These are phyloP conservation scores for Trichoderma asperelloides DNA, from an alignment of 495 filamentous ascomycete species.

Conservation along the genomic window DNA sequence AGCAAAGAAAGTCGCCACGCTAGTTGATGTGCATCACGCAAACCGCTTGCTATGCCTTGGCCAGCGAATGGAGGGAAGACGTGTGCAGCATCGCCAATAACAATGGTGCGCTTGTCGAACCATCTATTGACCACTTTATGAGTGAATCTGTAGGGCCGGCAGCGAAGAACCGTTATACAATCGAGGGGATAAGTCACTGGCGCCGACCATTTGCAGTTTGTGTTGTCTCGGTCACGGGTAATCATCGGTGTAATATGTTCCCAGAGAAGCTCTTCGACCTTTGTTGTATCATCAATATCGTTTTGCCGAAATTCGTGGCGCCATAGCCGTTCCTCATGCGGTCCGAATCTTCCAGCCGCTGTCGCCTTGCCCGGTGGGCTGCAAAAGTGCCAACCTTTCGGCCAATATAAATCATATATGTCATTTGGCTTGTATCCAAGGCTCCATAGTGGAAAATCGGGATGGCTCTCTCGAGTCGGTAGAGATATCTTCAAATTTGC, in stretches of 20 bases:
- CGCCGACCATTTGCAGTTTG: too few species aligned
- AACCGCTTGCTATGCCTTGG: conserved; percentile 43
- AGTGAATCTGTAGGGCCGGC: conserved; percentile 28
- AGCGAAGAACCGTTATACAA: conserved; percentile 40
- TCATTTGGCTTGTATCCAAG: conserved; percentile 19
- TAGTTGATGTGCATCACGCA: conserved; percentile 28
- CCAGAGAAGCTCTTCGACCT: too few species aligned
- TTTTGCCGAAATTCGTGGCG: conserved; percentile 19
- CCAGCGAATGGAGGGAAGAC: conserved; percentile 51
- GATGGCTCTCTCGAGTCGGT: conserved; percentile 39
- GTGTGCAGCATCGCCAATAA: conserved; percentile 46
- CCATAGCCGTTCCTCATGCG: conserved; percentile 33
- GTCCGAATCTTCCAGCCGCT: conserved; percentile 42
- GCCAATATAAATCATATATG: conserved; percentile 45
- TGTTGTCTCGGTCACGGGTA: too few species aligned
- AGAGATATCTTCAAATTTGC: conserved; percentile 38
- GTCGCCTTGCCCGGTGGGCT: conserved; percentile 35
- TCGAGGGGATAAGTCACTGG: conserved; percentile 31
- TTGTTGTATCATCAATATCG: too few species aligned
- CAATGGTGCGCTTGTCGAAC: conserved; percentile 33
- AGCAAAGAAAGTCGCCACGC: conserved; percentile 41
- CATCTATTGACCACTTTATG: conserved; percentile 43
- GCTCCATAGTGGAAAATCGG: conserved; percentile 23
- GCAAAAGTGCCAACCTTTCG: conserved; percentile 36
- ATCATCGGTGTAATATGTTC: too few species aligned